Evolutionary conservation across 345 rosid genomes (phyloP), one percentile per base, ranked within the genome.

Genomic region (Luvunga scandens): DNA sequence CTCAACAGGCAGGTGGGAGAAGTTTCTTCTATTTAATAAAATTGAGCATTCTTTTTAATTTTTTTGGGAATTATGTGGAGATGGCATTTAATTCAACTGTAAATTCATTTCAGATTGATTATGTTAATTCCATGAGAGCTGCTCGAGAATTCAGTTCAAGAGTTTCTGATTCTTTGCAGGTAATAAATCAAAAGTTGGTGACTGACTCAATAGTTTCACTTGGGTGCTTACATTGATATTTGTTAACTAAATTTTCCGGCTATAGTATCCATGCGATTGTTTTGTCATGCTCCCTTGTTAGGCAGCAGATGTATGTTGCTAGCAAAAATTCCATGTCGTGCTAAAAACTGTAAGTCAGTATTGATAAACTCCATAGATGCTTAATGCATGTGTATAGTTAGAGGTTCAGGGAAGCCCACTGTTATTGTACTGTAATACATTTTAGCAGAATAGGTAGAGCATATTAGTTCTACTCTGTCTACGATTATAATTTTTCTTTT

Each of bases 51-150:
- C 67, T 36, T 30, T 57, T 78, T 68, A 66, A 57, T 66, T 42
- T 25, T 77, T 59, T 76, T 61, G 61, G 62, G 30, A 76, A 6
- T 64, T 57, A 19, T 77, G 33, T 24, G 55, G 56, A 65, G 60
- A 62, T 19, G 59, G 39, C 63, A 28, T 21, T 69, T 72, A 36
- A 30, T 64, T 60, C 72, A 65, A 22, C 30, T 55, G 56, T 73
- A 19, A 34, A 59, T 72, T 81, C 25, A 71, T 80, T 81, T 60
- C 83, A 96, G 98, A 75, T 64, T 82, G 99, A 97, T 86, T 94
- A 79, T 80, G 98, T 97, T 61, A 89, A 94, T 84, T 97, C 99
- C 64, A 75, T 93, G 91, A 90, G 93, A 81, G 98, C 98, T 85
- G 98, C 98, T 78, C 95, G 88, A 75, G 92, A 91, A 59, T 91